phyloP scores from a whole-genome alignment of 768 basidiomycete genomes.

The Lentinula aciculospora region DNA sequence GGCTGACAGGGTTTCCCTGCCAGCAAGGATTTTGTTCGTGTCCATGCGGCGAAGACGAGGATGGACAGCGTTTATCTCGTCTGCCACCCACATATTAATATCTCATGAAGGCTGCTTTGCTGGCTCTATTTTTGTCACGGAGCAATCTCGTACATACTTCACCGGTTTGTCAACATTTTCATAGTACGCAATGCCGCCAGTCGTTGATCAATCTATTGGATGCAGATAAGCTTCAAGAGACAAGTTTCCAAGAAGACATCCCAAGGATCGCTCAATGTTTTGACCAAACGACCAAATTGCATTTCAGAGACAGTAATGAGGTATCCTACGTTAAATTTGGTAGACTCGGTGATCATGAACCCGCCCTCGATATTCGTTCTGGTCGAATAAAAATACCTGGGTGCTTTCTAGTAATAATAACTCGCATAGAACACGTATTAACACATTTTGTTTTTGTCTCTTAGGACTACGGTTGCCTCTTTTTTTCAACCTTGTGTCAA shows the following conservation, averaged over 20 bases:
- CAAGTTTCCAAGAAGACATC: constrained; percentile 22
- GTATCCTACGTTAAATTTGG: constrained; percentile 38
- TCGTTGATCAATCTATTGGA: not conserved
- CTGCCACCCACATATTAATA: constrained; percentile 1
- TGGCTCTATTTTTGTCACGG: constrained; percentile 33
- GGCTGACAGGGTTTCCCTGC: too few relatives aligned
- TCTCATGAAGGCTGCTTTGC: constrained; percentile 16
- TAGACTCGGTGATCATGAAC: constrained; percentile 31
- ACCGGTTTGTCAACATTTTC: constrained; percentile 17
- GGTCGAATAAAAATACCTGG: constrained; percentile 34
- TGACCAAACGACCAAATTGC: constrained; percentile 33
- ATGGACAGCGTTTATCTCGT: not conserved
- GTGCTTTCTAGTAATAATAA: constrained; percentile 15
- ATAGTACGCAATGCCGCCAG: not conserved
- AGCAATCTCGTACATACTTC: constrained; percentile 26
- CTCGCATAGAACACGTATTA: not conserved
- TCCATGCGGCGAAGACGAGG: too few relatives aligned
- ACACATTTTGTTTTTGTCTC: not conserved
- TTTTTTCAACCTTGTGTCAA: constrained; percentile 40
- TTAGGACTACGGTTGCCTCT: constrained; percentile 22
- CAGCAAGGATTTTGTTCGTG: too few relatives aligned
- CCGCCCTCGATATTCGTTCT: constrained; percentile 27
- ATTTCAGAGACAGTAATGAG: constrained; percentile 33
- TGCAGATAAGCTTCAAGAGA: constrained; percentile 10
- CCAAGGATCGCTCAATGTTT: constrained; percentile 30